These are phyloP conservation scores for Microcera coccophila DNA, from an alignment of 2,329 filamentous ascomycete genomes.

Conservation along the genomic window DNA sequence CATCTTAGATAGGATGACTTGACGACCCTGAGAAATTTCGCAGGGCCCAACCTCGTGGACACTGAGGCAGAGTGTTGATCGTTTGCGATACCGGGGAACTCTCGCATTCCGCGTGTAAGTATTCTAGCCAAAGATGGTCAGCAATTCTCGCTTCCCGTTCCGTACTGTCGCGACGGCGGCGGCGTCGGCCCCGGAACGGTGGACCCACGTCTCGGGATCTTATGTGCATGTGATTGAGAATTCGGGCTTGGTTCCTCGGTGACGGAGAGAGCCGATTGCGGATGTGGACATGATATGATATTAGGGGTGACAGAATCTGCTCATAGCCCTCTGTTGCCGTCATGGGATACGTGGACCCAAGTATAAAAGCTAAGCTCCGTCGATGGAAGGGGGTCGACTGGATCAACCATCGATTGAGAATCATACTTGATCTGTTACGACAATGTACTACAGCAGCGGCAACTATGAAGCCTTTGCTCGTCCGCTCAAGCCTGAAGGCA, in stretches of 20 bases:
- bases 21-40: too few relatives aligned
- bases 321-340: not conserved
- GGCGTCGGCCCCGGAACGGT: not conserved
- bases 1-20: too few relatives aligned
- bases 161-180: too few relatives aligned
- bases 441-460: constrained; percentile 13
- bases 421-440: not conserved
- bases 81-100: too few relatives aligned
- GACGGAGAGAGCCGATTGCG: not conserved
- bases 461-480: constrained; percentile 14
- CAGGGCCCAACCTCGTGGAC: too few relatives aligned
- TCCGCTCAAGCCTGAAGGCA: constrained; percentile 14
- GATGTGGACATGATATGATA: not conserved
- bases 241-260: not conserved
- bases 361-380: not conserved
- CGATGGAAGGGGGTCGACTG: not conserved
- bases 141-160: too few relatives aligned
- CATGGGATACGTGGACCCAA: not conserved
- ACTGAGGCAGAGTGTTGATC: too few relatives aligned
- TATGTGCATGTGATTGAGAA: not conserved
- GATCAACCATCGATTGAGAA: not conserved
- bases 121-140: too few relatives aligned
- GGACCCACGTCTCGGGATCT: not conserved
- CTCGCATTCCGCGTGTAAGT: too few relatives aligned
- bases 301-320: not conserved